Evolutionary conservation across 2,329 filamentous ascomycete genomes (phyloP).

Genomic region (Davidsoniella australis): DNA sequence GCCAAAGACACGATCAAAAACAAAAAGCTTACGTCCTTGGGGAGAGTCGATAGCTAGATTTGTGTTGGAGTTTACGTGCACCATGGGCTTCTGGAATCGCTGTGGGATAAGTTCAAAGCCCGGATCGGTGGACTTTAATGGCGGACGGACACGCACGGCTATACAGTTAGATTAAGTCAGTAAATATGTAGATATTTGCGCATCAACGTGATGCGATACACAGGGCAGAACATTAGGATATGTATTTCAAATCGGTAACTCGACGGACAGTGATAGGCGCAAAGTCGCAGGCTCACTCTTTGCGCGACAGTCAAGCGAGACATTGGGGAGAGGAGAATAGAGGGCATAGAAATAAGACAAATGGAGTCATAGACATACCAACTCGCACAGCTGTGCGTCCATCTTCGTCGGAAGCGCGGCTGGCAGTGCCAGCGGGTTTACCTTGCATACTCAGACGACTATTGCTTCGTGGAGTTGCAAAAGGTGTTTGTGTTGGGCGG

Average conservation of each 20-base stretch:
- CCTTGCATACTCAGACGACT: slow-evolving; percentile 76
- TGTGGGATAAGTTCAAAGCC: slow-evolving; percentile 91
- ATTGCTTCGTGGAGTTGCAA: slow-evolving; percentile 45
- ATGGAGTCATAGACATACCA: slow-evolving; percentile 43
- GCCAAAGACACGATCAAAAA: slow-evolving; percentile 89
- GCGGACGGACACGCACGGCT: slow-evolving; percentile 88
- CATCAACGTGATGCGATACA: neutral
- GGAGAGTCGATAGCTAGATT: slow-evolving; percentile 78
- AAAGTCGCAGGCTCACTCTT: neutral
- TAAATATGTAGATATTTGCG: neutral
- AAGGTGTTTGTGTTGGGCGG: slow-evolving; percentile 28
- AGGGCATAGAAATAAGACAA: neutral
- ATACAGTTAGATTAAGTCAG: slow-evolving; percentile 2
- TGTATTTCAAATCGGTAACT: neutral
- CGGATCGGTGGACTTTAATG: slow-evolving; percentile 66
- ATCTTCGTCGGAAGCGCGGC: slow-evolving; percentile 79
- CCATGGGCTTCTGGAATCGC: slow-evolving; percentile 83
- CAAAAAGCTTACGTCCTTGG: slow-evolving; percentile 84
- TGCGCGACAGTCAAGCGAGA: neutral
- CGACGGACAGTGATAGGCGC: neutral
- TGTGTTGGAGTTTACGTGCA: slow-evolving; percentile 73
- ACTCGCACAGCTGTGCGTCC: slow-evolving; percentile 87
- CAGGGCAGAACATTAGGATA: neutral
- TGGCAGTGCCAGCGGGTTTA: slow-evolving; percentile 54
- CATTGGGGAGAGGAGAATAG: neutral